phyloP scores from a whole-genome alignment of 148 eudicot species.

The Chenopodium formosanum region DNA sequence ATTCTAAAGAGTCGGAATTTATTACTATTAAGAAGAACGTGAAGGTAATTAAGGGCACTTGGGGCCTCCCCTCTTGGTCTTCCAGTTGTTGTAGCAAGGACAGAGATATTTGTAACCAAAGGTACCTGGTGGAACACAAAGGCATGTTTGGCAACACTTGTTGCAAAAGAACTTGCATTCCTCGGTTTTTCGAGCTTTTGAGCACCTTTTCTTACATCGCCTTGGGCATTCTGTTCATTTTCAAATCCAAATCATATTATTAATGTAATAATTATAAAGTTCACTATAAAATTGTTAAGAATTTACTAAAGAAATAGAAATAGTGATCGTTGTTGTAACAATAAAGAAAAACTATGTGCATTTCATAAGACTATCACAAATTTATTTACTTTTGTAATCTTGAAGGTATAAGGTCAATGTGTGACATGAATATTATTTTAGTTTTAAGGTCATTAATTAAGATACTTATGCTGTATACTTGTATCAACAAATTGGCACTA shows the following conservation, averaged over 20 bases:
- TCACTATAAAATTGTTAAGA: neutral
- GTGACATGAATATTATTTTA: too few species aligned
- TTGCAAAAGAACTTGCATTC: conserved; percentile 47
- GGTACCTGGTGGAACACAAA: conserved; percentile 50
- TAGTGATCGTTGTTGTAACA: too few species aligned
- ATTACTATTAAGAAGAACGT: too few species aligned
- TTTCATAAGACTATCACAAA: too few species aligned
- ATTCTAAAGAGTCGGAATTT: neutral
- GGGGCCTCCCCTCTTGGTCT: conserved; percentile 49
- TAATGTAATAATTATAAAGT: neutral
- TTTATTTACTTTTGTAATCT: too few species aligned
- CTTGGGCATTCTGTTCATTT: conserved; percentile 28
- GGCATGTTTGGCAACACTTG: conserved; percentile 46
- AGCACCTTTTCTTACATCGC: conserved; percentile 25
- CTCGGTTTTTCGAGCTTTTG: conserved; percentile 24
- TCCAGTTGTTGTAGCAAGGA: conserved; percentile 63
- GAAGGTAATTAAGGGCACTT: conserved; percentile 45
- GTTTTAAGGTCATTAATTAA: too few species aligned
- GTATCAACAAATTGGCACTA: too few species aligned
- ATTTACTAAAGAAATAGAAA: too few species aligned
- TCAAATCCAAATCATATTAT: neutral
- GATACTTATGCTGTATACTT: too few species aligned
- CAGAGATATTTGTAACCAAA: conserved; percentile 44
- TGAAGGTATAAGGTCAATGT: too few species aligned
- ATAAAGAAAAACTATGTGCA: too few species aligned